Conservation (phyloP, 2,329 filamentous ascomycete genomes). For the Trichoderma endophyticum region DNA sequence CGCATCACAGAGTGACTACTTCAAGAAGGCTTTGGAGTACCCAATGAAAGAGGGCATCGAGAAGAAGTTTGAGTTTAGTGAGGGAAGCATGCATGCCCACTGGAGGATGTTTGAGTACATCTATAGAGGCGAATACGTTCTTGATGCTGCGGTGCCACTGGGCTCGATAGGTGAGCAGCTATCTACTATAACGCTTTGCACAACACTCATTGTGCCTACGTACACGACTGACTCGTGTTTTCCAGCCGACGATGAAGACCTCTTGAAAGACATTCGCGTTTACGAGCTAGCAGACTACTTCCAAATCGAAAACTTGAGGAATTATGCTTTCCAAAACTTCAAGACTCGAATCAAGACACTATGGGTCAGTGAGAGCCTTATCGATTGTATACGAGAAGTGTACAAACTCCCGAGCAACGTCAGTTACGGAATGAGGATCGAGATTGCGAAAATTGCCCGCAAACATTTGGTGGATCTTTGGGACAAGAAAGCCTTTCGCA, state of each 20-base stretch:
- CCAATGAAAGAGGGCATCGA: background rate
- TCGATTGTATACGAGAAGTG: conserved; percentile 4
- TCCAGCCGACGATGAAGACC: background rate
- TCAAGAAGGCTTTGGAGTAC: background rate
- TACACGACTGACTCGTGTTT: background rate
- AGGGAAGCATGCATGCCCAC: conserved; percentile 18
- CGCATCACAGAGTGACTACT: background rate
- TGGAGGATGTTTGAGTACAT: conserved; percentile 19
- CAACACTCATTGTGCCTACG: background rate
- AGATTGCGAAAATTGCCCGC: background rate
- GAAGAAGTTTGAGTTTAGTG: background rate
- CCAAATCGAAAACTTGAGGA: background rate
- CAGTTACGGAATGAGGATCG: background rate
- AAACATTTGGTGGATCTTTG: background rate
- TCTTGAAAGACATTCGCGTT: conserved; percentile 16
- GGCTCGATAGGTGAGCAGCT: background rate
- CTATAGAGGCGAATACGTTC: background rate
- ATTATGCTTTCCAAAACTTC: background rate
- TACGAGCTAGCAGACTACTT: conserved; percentile 14
- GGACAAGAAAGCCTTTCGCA: background rate
- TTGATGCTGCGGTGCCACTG: background rate
- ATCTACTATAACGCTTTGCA: background rate
- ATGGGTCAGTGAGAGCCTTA: background rate
- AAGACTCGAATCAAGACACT: background rate
- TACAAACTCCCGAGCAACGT: background rate